Percentiles rank a stretch among this genome's conserved stretches.
Conservation (phyloP, 2,329 filamentous ascomycete genomes). For the Penicillium sp. region DNA sequence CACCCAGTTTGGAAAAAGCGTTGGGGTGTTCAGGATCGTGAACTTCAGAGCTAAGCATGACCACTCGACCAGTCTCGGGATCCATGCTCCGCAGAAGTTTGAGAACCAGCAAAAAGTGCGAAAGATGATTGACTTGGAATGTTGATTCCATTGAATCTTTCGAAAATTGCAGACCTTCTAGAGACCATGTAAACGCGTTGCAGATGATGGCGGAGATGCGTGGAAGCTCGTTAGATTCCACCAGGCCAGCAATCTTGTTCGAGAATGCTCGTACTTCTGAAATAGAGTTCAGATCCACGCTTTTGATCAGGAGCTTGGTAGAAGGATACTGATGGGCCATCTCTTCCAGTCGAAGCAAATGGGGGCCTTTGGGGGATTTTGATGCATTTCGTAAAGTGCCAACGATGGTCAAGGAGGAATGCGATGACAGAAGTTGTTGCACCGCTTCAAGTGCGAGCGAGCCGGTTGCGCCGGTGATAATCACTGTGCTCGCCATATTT, state of each 20-base stretch:
- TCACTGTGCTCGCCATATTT: slow-evolving; percentile 1
- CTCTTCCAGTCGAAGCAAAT: not conserved
- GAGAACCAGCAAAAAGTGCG: slow-evolving; percentile 7
- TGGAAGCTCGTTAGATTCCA: slow-evolving; percentile 1
- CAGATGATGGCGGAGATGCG: slow-evolving; percentile 7
- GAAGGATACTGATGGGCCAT: not conserved
- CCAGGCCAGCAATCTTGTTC: not conserved
- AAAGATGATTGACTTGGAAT: slow-evolving; percentile 12
- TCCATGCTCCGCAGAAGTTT: slow-evolving; percentile 7
- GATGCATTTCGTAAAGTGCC: slow-evolving; percentile 4
- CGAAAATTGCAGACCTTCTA: slow-evolving; percentile 2
- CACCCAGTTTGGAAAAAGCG: slow-evolving; percentile 1
- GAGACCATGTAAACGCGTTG: slow-evolving; percentile 11
- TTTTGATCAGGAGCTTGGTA: not conserved
- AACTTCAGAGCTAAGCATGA: slow-evolving; percentile 8
- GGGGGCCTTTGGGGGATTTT: not conserved
- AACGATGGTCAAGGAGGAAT: not conserved
- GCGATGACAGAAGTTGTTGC: slow-evolving; percentile 3
- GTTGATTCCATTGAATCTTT: slow-evolving; percentile 3
- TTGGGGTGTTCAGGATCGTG: slow-evolving; percentile 6
- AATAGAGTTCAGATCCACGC: not conserved
- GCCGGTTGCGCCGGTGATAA: slow-evolving; percentile 10
- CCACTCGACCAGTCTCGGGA: slow-evolving; percentile 4
- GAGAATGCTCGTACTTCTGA: slow-evolving; percentile 3
- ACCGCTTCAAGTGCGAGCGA: slow-evolving; percentile 5